Conservation (phyloP, 1,284 basidiomycete genomes). For the Sphagnurus paluster region DNA sequence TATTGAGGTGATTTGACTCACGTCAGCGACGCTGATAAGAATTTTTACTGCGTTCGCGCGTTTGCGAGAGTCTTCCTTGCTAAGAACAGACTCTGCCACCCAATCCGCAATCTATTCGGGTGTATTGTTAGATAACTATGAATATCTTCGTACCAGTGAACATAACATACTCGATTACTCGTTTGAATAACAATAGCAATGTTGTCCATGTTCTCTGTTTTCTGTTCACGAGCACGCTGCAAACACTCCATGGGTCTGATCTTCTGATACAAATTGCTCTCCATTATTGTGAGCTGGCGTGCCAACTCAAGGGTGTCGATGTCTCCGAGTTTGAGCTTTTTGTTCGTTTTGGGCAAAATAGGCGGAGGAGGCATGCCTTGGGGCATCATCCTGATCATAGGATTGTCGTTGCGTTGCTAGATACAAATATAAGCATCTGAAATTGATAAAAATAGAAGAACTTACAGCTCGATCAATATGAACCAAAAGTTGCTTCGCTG, state of each 20-base stretch:
- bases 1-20: constrained; percentile 42
- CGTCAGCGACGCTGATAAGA: constrained; percentile 92
- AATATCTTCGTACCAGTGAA: neutral
- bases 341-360: constrained; percentile 72
- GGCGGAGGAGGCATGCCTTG: constrained; percentile 66
- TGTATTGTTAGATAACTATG: constrained; percentile 2
- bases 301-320: constrained; percentile 92
- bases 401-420: constrained; percentile 60
- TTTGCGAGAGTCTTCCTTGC: constrained; percentile 84
- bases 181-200: constrained; percentile 92
- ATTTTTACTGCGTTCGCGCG: constrained; percentile 86
- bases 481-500: constrained; percentile 71
- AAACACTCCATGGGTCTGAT: constrained; percentile 94
- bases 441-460: neutral
- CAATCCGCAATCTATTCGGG: constrained; percentile 81
- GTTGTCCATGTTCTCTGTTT: constrained; percentile 73
- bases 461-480: constrained; percentile 75
- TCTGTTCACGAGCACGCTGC: constrained; percentile 75
- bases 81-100: constrained; percentile 90
- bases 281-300: constrained; percentile 92
- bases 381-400: constrained; percentile 54
- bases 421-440: constrained; percentile 11
- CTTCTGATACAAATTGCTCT: constrained; percentile 84
- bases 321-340: constrained; percentile 84
- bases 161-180: constrained; percentile 76